These are phyloP conservation scores for Borovskyia barvae DNA, from an alignment of 208 protist genomes.

Conservation along the genomic window DNA sequence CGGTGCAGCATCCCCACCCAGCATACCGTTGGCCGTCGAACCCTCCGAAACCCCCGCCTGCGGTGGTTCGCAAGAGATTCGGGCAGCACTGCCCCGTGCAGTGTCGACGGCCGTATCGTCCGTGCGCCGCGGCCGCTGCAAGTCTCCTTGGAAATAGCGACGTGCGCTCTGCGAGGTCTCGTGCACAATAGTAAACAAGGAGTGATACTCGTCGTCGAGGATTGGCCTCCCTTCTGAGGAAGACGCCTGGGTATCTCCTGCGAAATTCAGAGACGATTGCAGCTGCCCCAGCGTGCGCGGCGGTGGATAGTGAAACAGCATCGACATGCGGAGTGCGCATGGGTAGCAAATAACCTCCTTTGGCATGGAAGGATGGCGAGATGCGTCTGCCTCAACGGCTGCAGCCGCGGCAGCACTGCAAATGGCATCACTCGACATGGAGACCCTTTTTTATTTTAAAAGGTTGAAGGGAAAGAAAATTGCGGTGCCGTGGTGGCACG, in stretches of 20 bases:
- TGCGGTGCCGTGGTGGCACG: no score
- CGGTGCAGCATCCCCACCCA: constrained; percentile 22
- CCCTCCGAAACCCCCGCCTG: no score
- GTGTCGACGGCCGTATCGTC: no score
- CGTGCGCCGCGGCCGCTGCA: background rate
- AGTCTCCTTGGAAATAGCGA: constrained; percentile 40
- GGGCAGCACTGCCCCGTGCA: no score
- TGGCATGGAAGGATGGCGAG: background rate
- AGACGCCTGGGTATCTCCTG: background rate
- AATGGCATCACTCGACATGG: background rate
- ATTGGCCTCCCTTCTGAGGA: constrained; percentile 16
- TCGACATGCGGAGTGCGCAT: constrained; percentile 87
- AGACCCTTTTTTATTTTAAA: no score
- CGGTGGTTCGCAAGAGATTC: no score
- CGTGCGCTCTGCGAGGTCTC: constrained; percentile 53
- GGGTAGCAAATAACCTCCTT: constrained; percentile 69
- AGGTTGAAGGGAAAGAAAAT: no score
- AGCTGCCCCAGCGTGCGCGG: constrained; percentile 32
- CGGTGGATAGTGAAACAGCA: constrained; percentile 56
- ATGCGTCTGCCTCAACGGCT: background rate
- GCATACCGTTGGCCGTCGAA: constrained; percentile 29
- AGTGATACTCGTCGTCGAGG: constrained; percentile 55
- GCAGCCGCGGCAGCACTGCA: background rate
- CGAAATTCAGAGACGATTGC: background rate
- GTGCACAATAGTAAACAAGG: constrained; percentile 72